phyloP scores from a whole-genome alignment of 768 basidiomycete genomes.

The Tricholoma hemisulphureum region DNA sequence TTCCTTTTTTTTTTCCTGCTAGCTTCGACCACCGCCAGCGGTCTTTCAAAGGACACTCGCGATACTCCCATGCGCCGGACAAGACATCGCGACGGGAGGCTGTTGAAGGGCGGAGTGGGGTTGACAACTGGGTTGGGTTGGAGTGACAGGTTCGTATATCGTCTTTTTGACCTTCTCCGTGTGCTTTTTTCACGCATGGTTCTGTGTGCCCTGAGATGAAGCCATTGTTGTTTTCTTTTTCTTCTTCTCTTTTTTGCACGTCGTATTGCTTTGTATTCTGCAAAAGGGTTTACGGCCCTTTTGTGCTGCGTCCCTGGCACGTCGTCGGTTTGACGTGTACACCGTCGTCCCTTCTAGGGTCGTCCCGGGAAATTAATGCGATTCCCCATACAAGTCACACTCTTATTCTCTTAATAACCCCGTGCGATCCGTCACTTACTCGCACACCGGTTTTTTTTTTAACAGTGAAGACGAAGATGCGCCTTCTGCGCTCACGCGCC shows the following conservation, averaged over 20 bases:
- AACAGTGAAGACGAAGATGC: slow-evolving; percentile 72
- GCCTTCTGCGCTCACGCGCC: slow-evolving; percentile 62
- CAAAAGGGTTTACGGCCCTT: no score
- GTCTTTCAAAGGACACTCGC: slow-evolving; percentile 50
- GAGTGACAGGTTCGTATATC: slow-evolving; percentile 63
- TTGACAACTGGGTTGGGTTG: slow-evolving; percentile 72
- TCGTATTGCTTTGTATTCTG: no score
- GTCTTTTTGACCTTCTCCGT: slow-evolving; percentile 3
- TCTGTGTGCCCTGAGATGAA: not conserved
- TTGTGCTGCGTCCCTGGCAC: no score
- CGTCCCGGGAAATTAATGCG: no score
- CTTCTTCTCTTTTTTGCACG: no score
- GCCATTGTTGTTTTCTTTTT: no score
- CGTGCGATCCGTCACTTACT: not conserved
- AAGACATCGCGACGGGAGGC: slow-evolving; percentile 59
- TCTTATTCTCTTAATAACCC: no score
- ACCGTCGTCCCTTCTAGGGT: no score
- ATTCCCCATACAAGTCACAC: no score
- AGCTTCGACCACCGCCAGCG: slow-evolving; percentile 9
- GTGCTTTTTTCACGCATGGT: not conserved
- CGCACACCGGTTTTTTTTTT: slow-evolving; percentile 2
- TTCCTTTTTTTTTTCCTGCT: not conserved
- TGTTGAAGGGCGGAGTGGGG: slow-evolving; percentile 62
- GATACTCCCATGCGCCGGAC: slow-evolving; percentile 56
- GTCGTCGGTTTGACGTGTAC: no score